These are phyloP conservation scores for Hirsutella minnesotensis DNA, from an alignment of 2,329 filamentous ascomycete genomes.

Conservation along the genomic window DNA sequence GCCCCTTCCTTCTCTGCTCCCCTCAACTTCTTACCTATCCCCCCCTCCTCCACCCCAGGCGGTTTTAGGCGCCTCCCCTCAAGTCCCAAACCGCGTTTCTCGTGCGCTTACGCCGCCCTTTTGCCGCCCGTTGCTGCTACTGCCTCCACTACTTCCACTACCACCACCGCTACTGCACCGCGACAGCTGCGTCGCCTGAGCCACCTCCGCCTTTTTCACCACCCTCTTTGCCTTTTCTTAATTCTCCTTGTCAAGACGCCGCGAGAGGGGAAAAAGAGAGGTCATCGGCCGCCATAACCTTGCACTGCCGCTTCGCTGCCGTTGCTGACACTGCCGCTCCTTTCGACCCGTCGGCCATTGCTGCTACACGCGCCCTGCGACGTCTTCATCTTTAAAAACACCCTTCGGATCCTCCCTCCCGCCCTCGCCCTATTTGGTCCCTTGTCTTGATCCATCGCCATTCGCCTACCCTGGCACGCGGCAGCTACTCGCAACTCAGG, in stretches of 20 bases:
- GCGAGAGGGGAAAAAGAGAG: background rate
- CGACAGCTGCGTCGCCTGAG: background rate
- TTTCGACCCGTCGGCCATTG: background rate
- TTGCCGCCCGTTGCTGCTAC: background rate
- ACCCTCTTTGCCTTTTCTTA: constrained; percentile 5
- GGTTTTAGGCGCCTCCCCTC: background rate
- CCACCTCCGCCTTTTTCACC: background rate
- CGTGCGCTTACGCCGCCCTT: background rate
- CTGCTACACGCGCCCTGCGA: background rate
- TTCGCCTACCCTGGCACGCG: constrained; percentile 1
- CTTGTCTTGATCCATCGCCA: constrained; percentile 6
- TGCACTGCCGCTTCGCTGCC: background rate
- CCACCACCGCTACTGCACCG: background rate
- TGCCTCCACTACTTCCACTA: background rate
- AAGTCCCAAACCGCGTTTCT: background rate
- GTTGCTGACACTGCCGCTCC: background rate
- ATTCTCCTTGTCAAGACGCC: background rate
- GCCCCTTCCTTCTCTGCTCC: background rate
- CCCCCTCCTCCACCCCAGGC: background rate
- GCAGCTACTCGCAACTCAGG: background rate
- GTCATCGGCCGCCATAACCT: too few relatives aligned
- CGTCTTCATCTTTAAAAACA: constrained; percentile 1
- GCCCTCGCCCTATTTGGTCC: constrained; percentile 2
- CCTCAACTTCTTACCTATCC: background rate
- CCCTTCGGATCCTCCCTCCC: constrained; percentile 2